Base-by-base conservation (phyloP, 352 stramenopile species). In the Aphanomyces cochlioides region DNA sequence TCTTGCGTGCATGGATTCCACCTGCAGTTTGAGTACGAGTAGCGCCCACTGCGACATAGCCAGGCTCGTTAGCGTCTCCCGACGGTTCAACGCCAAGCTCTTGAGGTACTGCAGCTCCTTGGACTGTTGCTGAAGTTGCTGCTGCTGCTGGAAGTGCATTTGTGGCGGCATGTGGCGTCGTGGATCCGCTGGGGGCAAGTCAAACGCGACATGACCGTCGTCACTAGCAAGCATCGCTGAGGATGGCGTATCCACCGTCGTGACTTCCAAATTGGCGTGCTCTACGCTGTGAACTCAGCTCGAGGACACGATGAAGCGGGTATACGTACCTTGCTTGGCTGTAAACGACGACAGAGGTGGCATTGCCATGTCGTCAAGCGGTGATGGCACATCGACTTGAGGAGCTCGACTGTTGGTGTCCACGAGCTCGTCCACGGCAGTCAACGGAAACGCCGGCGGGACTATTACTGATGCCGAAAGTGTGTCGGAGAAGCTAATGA, bases 101-200 rank as follows among this genome's bases (percentile, higher is more conserved):
- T 61, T 61, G 15, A 61, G 21, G 54, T 61, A 61, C 15, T 40
- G 15, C 7, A 61, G 54, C 15, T 58, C 50, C n/a, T 58, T 58
- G 50, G 8, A 3, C n/a, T 58, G 28, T 58, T 58, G 50, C 50
- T 58, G 8, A 58, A 19, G 50, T 10, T 12, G 8, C 50, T 8
- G 50, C n/a, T 34, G 50, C 37, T 34, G n/a, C n/a, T n/a, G n/a
- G n/a, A n/a, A n/a, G n/a, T n/a, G n/a, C 3, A 7, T 19, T 41
- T 10, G 28, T 43, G 10, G 17, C 1, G 54, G 7, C 12, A 37
- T 10, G 39, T 39, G 15, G 19, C 43, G 50, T 39, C 36, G 17
- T 12, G 15, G 15, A 28, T 58, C 50, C 17, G 15, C 17, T 8
- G 50, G 21, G 1, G 17, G 54, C 36, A 19, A n/a, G 19, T 19